Percentiles rank a stretch among this genome's conserved stretches.
phyloP scores from a whole-genome alignment of 352 stramenopile species.

The Globisporangium iwayamae region DNA sequence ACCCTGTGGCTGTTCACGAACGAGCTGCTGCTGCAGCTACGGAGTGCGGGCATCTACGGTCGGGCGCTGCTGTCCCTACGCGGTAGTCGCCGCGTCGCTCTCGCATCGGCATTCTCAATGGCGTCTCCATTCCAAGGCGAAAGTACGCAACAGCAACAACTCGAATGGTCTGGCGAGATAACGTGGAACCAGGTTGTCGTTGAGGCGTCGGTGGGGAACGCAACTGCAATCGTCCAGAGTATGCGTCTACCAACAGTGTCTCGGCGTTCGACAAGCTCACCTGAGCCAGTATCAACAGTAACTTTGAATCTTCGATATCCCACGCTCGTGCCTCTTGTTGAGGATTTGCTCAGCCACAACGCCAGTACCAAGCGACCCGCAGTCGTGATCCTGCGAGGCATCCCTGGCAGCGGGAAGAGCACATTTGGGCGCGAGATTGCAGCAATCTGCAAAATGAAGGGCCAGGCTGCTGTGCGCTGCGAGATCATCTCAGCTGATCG shows the following conservation, averaged over 20 bases:
- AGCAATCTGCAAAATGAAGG: slow-evolving; percentile 26
- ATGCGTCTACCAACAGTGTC: slow-evolving; percentile 21
- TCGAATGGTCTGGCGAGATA: slow-evolving; percentile 18
- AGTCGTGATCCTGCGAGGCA: slow-evolving; percentile 64
- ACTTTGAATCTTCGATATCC: slow-evolving; percentile 25
- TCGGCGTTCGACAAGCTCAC: neutral
- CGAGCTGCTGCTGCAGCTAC: slow-evolving; percentile 34
- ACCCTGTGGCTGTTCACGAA: slow-evolving; percentile 43
- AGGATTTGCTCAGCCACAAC: slow-evolving; percentile 33
- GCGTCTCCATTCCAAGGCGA: slow-evolving; percentile 10
- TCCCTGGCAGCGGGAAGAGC: slow-evolving; percentile 75
- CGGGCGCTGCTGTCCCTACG: slow-evolving; percentile 23
- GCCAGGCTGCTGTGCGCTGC: slow-evolving; percentile 14
- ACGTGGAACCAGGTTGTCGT: slow-evolving; percentile 13
- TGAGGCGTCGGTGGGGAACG: neutral
- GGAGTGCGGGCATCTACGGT: slow-evolving; percentile 37
- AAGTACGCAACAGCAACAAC: neutral
- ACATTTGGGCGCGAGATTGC: slow-evolving; percentile 42
- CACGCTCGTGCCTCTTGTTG: slow-evolving; percentile 28
- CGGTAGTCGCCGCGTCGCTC: slow-evolving; percentile 5
- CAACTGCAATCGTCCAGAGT: slow-evolving; percentile 17
- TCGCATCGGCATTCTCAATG: slow-evolving; percentile 21
- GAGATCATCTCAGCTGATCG: slow-evolving; percentile 57
- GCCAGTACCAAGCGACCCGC: slow-evolving; percentile 16
- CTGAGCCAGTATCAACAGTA: neutral